These are phyloP conservation scores for Microsporum ferrugineum DNA, from an alignment of 2,329 filamentous ascomycete genomes.

Conservation along the genomic window DNA sequence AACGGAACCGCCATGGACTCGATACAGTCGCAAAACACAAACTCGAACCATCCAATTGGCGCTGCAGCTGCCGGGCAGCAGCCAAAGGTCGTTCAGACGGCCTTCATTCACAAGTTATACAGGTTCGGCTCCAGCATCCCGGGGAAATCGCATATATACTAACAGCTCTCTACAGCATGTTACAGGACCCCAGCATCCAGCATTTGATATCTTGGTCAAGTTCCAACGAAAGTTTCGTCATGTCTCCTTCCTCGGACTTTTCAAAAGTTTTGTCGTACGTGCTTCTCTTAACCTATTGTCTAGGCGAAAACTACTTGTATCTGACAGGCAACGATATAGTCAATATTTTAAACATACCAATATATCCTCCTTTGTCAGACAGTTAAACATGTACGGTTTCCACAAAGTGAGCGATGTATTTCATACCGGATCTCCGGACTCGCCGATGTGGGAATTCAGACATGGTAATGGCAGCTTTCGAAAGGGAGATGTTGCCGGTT, in stretches of 20 bases:
- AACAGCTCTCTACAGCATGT: conserved; percentile 56
- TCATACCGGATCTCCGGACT: conserved; percentile 85
- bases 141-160: background rate
- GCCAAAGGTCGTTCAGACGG: conserved; percentile 95
- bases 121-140: conserved; percentile 50
- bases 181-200: conserved; percentile 85
- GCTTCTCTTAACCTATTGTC: conserved; percentile 12
- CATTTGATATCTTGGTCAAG: conserved; percentile 95
- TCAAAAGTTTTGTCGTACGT: conserved; percentile 94
- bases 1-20: conserved; percentile 15
- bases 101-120: conserved; percentile 98
- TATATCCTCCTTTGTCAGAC: conserved; percentile 93
- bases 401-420: conserved; percentile 99
- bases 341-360: conserved; percentile 99
- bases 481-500: conserved; percentile 76
- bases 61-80: conserved; percentile 58
- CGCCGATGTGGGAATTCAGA: conserved; percentile 96
- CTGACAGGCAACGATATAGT: conserved; percentile 40
- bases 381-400: conserved; percentile 99
- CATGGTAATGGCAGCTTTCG: conserved; percentile 97
- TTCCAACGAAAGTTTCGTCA: conserved; percentile 93
- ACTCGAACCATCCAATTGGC: conserved; percentile 26
- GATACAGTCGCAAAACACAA: conserved; percentile 18
- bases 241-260: conserved; percentile 95
- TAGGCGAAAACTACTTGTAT: background rate